Base-by-base conservation (phyloP, 495 filamentous ascomycete genomes). In the Tuber brumale region DNA sequence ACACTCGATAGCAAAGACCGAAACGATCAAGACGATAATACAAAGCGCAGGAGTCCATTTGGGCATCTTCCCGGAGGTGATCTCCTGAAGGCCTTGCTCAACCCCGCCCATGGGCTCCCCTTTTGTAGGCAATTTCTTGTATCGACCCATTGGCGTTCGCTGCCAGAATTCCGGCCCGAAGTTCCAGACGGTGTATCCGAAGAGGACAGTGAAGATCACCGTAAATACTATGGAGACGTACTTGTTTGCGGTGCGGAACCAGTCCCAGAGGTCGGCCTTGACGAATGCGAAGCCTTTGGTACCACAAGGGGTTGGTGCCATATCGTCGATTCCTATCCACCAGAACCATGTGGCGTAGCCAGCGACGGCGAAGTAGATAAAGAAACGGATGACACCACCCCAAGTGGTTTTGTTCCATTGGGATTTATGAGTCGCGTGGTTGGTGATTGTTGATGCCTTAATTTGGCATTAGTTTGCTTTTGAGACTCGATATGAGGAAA, bases 381-480 rank as follows among this genome's bases (percentile, higher is more conserved):
- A 75, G 35, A 82, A 79, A 10, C 80, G 80, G 48, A 82, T 72
- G n/a, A 82, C 75, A 16, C 81, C 80, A 41, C 81, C 81, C 76
- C 76, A 79, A 1, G 76, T 74, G 23, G 81, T 82, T 41, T 79
- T 74, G 37, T 71, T 69, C 75, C 74, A 82, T 71, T 81, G 48
- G 23, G 78, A 77, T 66, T 77, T 81, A n/a, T 81, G 37, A 18
- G 79, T 73, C 19, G 79, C 79, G 42, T 81, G 72, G 16, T 80
- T 76, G 57, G 78, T 77, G n/a, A 81, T 81, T 4, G 79, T 81
- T 39, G 77, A 81, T 39, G 79, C 77, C 79, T 80, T 31, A 45
- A 35, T 31, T 70, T 14, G 35, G 16, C 48, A n/a, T 71, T 21
- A 79, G 51, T 42, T 41, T 72, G 10, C 19, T 41, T 39, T 8